A percentile compares a stretch with the other conserved stretches of the same genome.
Evolutionary conservation across 139 green algal species (phyloP).

Genomic region (Eudorina sp.): DNA sequence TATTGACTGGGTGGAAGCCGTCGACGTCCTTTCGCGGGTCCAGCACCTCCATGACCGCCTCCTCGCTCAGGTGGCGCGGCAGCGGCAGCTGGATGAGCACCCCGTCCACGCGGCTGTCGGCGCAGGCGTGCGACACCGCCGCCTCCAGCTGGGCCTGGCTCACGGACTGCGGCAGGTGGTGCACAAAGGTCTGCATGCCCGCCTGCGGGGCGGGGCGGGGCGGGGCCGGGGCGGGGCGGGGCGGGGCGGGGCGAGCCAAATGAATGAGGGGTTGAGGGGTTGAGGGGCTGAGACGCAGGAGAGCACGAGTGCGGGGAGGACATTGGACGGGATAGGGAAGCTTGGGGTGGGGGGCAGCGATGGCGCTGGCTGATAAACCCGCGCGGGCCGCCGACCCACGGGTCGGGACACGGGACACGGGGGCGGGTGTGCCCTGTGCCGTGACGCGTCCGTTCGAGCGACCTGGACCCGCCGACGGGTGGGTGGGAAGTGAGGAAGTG

Average conservation of each 20-base stretch:
- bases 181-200: slow-evolving; percentile 34
- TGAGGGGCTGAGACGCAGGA: too few species aligned
- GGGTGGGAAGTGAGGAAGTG: too few species aligned
- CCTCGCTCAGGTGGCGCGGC: slow-evolving; percentile 86
- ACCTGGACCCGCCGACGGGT: too few species aligned
- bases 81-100: slow-evolving; percentile 95
- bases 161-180: slow-evolving; percentile 27
- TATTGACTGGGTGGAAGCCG: slow-evolving; percentile 96
- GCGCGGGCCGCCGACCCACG: too few species aligned
- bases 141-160: slow-evolving; percentile 63
- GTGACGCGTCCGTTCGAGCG: too few species aligned
- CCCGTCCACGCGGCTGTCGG: slow-evolving; percentile 84
- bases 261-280: neutral
- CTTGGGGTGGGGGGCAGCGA: too few species aligned
- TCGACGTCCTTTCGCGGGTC: slow-evolving; percentile 94
- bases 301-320: too few species aligned
- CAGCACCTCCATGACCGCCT: slow-evolving; percentile 63
- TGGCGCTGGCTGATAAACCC: too few species aligned
- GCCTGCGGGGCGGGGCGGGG: neutral
- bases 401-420: too few species aligned
- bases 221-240: too few species aligned
- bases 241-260: neutral
- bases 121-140: slow-evolving; percentile 84
- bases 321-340: too few species aligned
- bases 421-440: too few species aligned